phyloP scores from a whole-genome alignment of 768 basidiomycete genomes.

The Pisolithus microcarpus region DNA sequence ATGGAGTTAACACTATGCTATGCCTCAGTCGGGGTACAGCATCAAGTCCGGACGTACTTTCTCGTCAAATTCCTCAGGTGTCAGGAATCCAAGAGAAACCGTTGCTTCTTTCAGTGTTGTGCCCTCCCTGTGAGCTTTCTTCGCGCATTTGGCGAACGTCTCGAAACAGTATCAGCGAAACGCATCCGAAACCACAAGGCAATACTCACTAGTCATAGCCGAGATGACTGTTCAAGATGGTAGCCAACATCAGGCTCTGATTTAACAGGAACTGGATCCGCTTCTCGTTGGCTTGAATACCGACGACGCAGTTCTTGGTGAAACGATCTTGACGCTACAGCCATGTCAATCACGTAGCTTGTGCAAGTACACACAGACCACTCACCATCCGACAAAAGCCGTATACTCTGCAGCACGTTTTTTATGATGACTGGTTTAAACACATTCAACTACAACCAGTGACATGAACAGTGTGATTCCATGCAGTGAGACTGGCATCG shows the following conservation, averaged over 20 bases:
- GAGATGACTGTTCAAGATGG: conserved; percentile 90
- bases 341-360: conserved; percentile 6
- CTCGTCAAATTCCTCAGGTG: conserved; percentile 86
- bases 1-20: conserved; percentile 12
- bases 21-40: conserved; percentile 62
- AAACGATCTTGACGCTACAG: conserved; percentile 78
- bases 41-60: conserved; percentile 91
- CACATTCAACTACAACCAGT: conserved; percentile 72
- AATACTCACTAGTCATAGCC: conserved; percentile 90
- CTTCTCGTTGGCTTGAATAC: conserved; percentile 94
- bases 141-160: conserved; percentile 97
- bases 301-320: conserved; percentile 94
- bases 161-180: conserved; percentile 28
- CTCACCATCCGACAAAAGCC: conserved; percentile 85
- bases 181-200: neutral
- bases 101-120: conserved; percentile 94
- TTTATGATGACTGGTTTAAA: conserved; percentile 99
- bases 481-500: conserved; percentile 3
- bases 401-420: conserved; percentile 94
- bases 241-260: conserved; percentile 97
- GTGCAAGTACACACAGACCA: conserved; percentile 2
- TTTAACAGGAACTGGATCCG: conserved; percentile 83
- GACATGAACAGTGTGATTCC: conserved; percentile 6
- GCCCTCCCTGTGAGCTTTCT: conserved; percentile 99
- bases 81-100: conserved; percentile 77